Percentiles rank a stretch among this genome's conserved stretches.
These are phyloP conservation scores for Puccinia polysora DNA, from an alignment of 1,284 basidiomycete genomes.

Conservation along the genomic window DNA sequence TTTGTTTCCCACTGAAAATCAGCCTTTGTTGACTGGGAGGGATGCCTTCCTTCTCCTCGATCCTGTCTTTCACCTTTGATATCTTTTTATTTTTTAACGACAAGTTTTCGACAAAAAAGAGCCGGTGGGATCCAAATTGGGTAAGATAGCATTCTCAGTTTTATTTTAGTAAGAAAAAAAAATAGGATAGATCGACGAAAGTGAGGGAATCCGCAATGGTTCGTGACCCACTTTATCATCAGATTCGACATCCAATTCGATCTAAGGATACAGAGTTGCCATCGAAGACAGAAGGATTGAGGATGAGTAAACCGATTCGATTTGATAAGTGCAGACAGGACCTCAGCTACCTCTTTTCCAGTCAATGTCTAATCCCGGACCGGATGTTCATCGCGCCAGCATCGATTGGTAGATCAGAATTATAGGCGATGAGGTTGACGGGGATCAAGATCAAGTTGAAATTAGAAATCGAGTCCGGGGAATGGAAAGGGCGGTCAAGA, in stretches of 20 bases:
- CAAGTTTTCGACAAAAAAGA: not conserved
- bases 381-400: not conserved
- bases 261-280: not conserved
- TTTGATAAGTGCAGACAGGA: not conserved
- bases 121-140: not conserved
- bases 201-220: not conserved
- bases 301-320: not conserved
- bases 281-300: not conserved
- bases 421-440: not conserved
- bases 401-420: not conserved
- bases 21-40: slow-evolving; percentile 93
- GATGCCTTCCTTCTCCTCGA: slow-evolving; percentile 98
- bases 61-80: slow-evolving; percentile 91
- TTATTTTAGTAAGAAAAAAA: not conserved
- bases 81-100: slow-evolving; percentile 60
- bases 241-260: slow-evolving; percentile 39
- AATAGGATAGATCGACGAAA: not conserved
- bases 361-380: slow-evolving; percentile 18
- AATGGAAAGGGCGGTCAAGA: not conserved
- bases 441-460: not conserved
- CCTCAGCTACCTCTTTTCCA: slow-evolving; percentile 26
- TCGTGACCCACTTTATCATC: slow-evolving; percentile 26
- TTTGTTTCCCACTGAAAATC: slow-evolving; percentile 89
- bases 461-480: not conserved
- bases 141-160: not conserved